phyloP scores from a whole-genome alignment of 2,329 filamentous ascomycete genomes.

The Diplodia intermedia region DNA sequence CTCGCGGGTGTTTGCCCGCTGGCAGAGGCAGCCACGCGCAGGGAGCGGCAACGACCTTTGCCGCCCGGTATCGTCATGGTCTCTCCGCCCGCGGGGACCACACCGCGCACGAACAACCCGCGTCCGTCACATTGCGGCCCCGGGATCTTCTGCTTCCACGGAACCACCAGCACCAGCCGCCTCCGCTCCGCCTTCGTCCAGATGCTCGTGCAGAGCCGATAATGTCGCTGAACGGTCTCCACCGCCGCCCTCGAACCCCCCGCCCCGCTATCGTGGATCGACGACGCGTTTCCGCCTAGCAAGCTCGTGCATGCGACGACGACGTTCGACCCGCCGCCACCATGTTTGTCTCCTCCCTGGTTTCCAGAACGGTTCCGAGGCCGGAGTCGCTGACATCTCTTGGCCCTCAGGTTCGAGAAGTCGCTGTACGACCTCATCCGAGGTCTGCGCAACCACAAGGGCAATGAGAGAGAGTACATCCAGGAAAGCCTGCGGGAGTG shows the following conservation, averaged over 20 bases:
- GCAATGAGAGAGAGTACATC: slow-evolving; percentile 93
- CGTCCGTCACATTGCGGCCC: not conserved
- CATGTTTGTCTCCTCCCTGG: slow-evolving; percentile 6
- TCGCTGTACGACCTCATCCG: slow-evolving; percentile 98
- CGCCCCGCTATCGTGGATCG: slow-evolving; percentile 26
- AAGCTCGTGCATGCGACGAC: slow-evolving; percentile 5
- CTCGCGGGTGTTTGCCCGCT: not conserved
- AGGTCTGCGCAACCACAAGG: slow-evolving; percentile 93
- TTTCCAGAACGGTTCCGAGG: not conserved
- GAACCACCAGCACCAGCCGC: not conserved
- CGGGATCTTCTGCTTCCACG: not conserved
- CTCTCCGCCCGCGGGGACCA: slow-evolving; percentile 27
- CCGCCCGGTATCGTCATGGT: slow-evolving; percentile 23
- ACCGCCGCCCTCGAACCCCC: slow-evolving; percentile 25
- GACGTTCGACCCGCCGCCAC: slow-evolving; percentile 4
- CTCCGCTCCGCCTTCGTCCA: not conserved
- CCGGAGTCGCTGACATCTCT: slow-evolving; percentile 11
- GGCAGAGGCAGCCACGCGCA: not conserved
- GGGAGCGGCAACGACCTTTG: slow-evolving; percentile 6
- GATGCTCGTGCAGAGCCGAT: slow-evolving; percentile 25
- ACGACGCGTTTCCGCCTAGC: slow-evolving; percentile 23
- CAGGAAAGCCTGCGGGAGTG: slow-evolving; percentile 94
- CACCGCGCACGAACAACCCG: slow-evolving; percentile 26
- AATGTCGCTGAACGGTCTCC: slow-evolving; percentile 27
- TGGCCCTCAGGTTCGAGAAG: slow-evolving; percentile 85